A percentile compares a stretch with the other conserved stretches of the same genome.
Conservation (phyloP, 495 filamentous ascomycete genomes). For the Talaromyces borbonicus region DNA sequence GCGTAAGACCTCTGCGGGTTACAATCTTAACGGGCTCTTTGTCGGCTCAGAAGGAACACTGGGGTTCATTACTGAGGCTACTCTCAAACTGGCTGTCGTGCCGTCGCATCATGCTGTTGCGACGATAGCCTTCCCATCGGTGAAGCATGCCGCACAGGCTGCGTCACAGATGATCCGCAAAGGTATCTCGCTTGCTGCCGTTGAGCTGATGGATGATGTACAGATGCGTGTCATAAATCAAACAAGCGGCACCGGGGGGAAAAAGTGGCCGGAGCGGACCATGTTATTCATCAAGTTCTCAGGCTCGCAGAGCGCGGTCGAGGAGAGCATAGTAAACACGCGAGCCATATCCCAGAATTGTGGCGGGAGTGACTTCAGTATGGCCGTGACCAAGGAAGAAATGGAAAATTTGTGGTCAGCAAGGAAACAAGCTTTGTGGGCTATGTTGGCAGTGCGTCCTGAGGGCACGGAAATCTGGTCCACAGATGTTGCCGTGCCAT, state of each 20-base stretch:
- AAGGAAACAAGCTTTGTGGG: constrained; percentile 78
- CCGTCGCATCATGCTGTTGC: constrained; percentile 73
- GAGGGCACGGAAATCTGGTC: constrained; percentile 42
- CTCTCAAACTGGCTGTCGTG: constrained; percentile 70
- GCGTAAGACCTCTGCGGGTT: constrained; percentile 74
- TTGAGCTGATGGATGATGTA: constrained; percentile 88
- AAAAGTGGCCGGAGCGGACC: constrained; percentile 62
- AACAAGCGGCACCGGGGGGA: constrained; percentile 58
- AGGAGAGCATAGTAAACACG: constrained; percentile 72
- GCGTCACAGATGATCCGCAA: constrained; percentile 68
- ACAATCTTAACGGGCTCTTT: constrained; percentile 76
- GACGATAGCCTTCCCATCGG: constrained; percentile 65
- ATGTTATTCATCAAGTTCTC: constrained; percentile 94
- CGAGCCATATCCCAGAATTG: constrained; percentile 51
- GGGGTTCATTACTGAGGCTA: constrained; percentile 79
- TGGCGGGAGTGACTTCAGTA: constrained; percentile 62
- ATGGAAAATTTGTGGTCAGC: constrained; percentile 76
- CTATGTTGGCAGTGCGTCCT: constrained; percentile 39
- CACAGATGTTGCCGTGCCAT: constrained; percentile 83
- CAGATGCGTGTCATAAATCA: constrained; percentile 89
- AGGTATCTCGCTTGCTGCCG: constrained; percentile 77
- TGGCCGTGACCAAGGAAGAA: constrained; percentile 60
- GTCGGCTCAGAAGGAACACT: constrained; percentile 86
- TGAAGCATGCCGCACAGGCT: constrained; percentile 69
- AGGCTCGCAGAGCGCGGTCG: constrained; percentile 53